phyloP scores from a whole-genome alignment of 805 yeast species.

The Ogataea dorogensis region DNA sequence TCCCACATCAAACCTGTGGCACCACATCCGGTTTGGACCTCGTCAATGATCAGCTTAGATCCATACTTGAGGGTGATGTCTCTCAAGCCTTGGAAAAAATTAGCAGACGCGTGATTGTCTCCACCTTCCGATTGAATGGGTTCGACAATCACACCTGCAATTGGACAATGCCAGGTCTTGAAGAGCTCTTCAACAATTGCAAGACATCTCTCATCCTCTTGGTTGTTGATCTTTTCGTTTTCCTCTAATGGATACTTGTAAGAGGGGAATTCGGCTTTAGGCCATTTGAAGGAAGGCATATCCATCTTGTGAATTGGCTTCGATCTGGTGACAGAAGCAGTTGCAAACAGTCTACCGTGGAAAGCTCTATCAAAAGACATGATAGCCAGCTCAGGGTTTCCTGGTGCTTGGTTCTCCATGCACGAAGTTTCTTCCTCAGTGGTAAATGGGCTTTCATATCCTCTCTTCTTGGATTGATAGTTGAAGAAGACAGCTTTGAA shows the following conservation, averaged over 20 bases:
- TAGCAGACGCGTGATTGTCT: constrained; percentile 79
- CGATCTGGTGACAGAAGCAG: constrained; percentile 87
- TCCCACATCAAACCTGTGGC: constrained; percentile 88
- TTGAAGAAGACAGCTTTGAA: constrained; percentile 86
- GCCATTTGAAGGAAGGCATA: constrained; percentile 95
- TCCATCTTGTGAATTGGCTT: constrained; percentile 93
- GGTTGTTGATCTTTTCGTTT: constrained; percentile 74
- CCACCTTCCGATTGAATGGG: constrained; percentile 94
- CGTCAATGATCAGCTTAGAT: constrained; percentile 74
- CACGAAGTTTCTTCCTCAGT: constrained; percentile 66
- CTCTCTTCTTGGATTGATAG: constrained; percentile 69
- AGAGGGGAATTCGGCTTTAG: constrained; percentile 87
- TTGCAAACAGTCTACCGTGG: constrained; percentile 94
- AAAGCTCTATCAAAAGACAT: constrained; percentile 84
- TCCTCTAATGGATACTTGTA: constrained; percentile 75
- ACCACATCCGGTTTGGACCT: constrained; percentile 89
- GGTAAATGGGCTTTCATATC: constrained; percentile 57
- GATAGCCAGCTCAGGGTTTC: constrained; percentile 83
- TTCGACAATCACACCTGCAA: constrained; percentile 87
- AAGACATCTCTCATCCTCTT: constrained; percentile 82
- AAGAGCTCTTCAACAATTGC: constrained; percentile 70
- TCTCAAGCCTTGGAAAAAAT: constrained; percentile 79
- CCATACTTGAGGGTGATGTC: constrained; percentile 70
- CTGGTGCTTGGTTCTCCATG: constrained; percentile 84
- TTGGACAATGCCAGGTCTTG: constrained; percentile 65